These are phyloP conservation scores for Calonectria fujianensis DNA, from an alignment of 2,329 filamentous ascomycete genomes.

Conservation along the genomic window DNA sequence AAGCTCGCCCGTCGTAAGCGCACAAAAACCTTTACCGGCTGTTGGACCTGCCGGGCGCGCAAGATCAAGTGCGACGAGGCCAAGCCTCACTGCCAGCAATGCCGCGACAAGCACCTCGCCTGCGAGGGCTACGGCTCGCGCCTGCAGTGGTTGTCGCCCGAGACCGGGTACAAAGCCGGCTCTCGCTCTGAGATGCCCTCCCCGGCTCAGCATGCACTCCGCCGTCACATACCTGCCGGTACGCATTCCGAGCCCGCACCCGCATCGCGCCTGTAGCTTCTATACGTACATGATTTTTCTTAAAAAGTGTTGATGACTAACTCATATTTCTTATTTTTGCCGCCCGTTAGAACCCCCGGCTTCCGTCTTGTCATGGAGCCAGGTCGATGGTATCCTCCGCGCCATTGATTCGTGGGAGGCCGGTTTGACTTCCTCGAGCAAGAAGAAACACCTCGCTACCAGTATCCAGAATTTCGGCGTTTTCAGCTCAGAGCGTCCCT, in stretches of 20 bases:
- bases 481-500: conserved; percentile 23
- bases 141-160: conserved; percentile 53
- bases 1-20: conserved; percentile 41
- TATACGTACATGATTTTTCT: not conserved
- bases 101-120: conserved; percentile 50
- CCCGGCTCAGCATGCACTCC: conserved; percentile 17
- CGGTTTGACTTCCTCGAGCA: not conserved
- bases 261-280: not conserved
- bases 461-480: conserved; percentile 42
- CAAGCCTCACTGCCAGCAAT: conserved; percentile 48
- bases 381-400: conserved; percentile 43
- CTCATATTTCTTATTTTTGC: not conserved
- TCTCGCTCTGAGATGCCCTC: conserved; percentile 36
- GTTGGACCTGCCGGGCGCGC: conserved; percentile 50
- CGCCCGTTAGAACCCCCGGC: conserved; percentile 30
- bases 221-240: conserved; percentile 42
- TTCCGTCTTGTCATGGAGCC: conserved; percentile 36
- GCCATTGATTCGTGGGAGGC: conserved; percentile 37
- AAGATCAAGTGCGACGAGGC: conserved; percentile 53
- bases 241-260: conserved; percentile 20
- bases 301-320: not conserved
- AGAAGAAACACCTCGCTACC: conserved; percentile 27
- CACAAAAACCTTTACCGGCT: conserved; percentile 55
- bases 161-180: conserved; percentile 7
- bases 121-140: conserved; percentile 58